Conservation (phyloP, 2,329 filamentous ascomycete species). For the Dactylonectria estremocensis region DNA sequence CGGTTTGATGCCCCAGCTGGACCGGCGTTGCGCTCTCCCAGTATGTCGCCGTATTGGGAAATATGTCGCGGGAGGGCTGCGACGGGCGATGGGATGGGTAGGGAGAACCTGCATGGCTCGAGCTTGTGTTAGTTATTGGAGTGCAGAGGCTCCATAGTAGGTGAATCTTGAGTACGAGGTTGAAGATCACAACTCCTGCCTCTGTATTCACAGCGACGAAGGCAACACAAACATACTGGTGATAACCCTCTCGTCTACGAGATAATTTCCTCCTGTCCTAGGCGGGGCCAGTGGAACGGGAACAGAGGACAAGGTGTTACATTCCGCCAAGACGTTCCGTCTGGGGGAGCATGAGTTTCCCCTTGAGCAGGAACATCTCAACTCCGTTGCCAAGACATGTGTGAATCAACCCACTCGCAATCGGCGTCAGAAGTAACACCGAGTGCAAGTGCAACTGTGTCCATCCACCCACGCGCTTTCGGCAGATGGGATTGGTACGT, state of each 20-base stretch:
- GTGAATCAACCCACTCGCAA: slow-evolving; percentile 5
- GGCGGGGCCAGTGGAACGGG: no score
- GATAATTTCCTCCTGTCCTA: no score
- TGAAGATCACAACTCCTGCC: background rate
- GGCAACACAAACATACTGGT: no score
- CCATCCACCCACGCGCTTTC: slow-evolving; percentile 12
- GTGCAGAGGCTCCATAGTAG: background rate
- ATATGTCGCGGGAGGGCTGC: background rate
- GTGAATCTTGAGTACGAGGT: background rate
- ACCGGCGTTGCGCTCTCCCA: background rate
- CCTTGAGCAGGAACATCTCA: slow-evolving; percentile 5
- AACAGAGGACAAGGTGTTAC: background rate
- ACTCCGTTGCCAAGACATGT: slow-evolving; percentile 16
- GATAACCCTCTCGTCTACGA: no score
- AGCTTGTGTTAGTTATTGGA: background rate
- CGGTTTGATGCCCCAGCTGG: background rate
- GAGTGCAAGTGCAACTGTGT: slow-evolving; percentile 10
- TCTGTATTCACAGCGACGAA: no score
- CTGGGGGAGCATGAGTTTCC: background rate
- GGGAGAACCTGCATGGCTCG: background rate
- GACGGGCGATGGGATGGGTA: background rate
- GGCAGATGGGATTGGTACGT: slow-evolving; percentile 22
- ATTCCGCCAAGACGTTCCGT: background rate
- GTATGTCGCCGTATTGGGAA: background rate
- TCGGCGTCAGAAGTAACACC: slow-evolving; percentile 17